A percentile compares a stretch with the other conserved stretches of the same genome.
Evolutionary conservation across 129 eudicot species (phyloP).

Genomic region (Artemisia annua): DNA sequence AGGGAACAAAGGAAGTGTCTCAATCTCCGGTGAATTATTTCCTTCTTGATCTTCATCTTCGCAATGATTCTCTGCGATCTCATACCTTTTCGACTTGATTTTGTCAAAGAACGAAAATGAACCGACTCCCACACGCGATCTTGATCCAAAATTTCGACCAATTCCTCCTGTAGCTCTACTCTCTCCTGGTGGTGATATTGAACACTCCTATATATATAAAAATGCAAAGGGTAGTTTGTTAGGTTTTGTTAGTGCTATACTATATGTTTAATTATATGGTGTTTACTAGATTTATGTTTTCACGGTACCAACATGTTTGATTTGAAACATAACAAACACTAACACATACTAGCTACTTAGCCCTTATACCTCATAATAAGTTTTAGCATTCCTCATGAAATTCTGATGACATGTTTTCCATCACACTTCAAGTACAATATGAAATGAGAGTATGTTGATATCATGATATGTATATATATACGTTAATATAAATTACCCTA

Average conservation of each 20-base stretch:
- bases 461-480: constrained; percentile 18
- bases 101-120: constrained; percentile 47
- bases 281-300: too few relatives aligned
- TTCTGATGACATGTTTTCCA: constrained; percentile 3
- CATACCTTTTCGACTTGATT: constrained; percentile 34
- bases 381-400: constrained; percentile 18
- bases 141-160: constrained; percentile 46
- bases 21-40: constrained; percentile 36
- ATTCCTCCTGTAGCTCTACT: constrained; percentile 30
- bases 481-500: constrained; percentile 48
- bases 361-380: constrained; percentile 19
- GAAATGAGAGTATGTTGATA: neutral
- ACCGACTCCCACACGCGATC: constrained; percentile 44
- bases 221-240: neutral
- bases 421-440: neutral
- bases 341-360: neutral
- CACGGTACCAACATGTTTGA: neutral
- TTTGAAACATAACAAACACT: neutral
- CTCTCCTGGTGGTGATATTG: constrained; percentile 65
- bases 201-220: constrained; percentile 56
- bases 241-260: constrained; percentile 2
- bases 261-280: constrained; percentile 7
- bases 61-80: constrained; percentile 40
- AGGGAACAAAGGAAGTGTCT: constrained; percentile 92
- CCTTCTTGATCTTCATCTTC: constrained; percentile 37